Evolutionary conservation across 2,329 filamentous ascomycete genomes (phyloP), one percentile per base, ranked within the genome.

Genomic region (Aaosphaeria pasadenensis): DNA sequence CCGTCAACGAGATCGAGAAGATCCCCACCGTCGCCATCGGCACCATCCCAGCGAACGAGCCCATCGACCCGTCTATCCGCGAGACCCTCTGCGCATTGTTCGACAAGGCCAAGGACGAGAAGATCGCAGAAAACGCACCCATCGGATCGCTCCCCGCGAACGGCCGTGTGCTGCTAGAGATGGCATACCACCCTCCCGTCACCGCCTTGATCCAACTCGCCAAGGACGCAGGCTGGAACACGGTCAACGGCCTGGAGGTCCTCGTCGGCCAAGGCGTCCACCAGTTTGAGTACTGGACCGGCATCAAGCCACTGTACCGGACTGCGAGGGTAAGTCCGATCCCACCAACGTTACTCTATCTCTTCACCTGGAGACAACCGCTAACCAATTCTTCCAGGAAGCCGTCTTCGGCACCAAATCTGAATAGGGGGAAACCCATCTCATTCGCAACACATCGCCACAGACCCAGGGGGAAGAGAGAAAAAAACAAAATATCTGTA

Each of bases 161-260:
- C 5, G 66, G 67, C 28, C 71, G 70, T 5, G 72, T 94, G 9
- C 72, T 97, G 51, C 74, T 97, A 4, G 94, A 99, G 71, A 96
- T 99, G 91, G 92, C 94, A 2, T 99, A 99, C 71, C 95, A 92
- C 71, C 94, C 94, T 17, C 77, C 81, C 0, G 80, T 88, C 45
- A 99, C 94, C 4, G 82, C 86, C 6, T 72, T 96, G 56, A 96
- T 97, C 85, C 81, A 88, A 66, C 75, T 96, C 65, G 92, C 91
- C 2, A 79, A 84, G 59, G 81, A 87, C 57, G 81, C 82, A 9
- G 86, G 86, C 3, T 99, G 94, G 94, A 80, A 75, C 47, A 90
- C 87, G 2, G 86, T 97, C 53, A 86, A 90, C 6, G 94, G 94
- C 0, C 72, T 96, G 36, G 94, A 99, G 70, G 91, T 94, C 30